These are phyloP conservation scores for Fusarium phyllophilum DNA, from an alignment of 2,329 filamentous ascomycete species.

Conservation along the genomic window DNA sequence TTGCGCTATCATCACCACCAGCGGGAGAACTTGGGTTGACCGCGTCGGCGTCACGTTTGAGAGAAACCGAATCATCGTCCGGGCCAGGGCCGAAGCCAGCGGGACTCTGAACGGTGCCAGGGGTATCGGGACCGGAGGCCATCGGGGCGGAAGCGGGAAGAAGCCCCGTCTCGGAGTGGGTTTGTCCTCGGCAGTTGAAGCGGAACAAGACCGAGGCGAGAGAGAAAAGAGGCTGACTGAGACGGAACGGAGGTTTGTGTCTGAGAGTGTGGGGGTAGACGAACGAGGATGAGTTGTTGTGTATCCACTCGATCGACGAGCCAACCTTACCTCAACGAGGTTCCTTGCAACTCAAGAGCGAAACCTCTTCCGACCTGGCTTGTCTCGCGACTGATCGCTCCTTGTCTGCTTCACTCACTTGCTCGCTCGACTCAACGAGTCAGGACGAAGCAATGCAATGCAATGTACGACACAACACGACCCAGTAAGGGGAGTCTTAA, in stretches of 20 bases:
- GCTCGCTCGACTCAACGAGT: slow-evolving; percentile 6
- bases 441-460: neutral
- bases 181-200: slow-evolving; percentile 20
- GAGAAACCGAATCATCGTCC: slow-evolving; percentile 17
- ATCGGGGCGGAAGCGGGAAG: slow-evolving; percentile 23
- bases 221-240: slow-evolving; percentile 8
- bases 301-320: slow-evolving; percentile 22
- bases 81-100: slow-evolving; percentile 15
- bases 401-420: neutral
- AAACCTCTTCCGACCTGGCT: neutral
- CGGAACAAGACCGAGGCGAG: slow-evolving; percentile 1
- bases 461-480: neutral
- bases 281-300: slow-evolving; percentile 17
- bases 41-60: slow-evolving; percentile 40
- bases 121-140: slow-evolving; percentile 38
- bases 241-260: slow-evolving; percentile 2
- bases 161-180: slow-evolving; percentile 18
- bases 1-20: slow-evolving; percentile 43
- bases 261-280: slow-evolving; percentile 22
- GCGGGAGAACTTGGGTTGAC: slow-evolving; percentile 30
- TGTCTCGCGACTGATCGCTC: neutral
- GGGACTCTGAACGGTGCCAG: slow-evolving; percentile 32
- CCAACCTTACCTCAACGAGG: neutral
- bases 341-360: neutral
- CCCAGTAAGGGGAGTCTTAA: neutral